A percentile compares a stretch with the other conserved stretches of the same genome.
These are phyloP conservation scores for Saturnispora dispora DNA, from an alignment of 805 yeast species.

Conservation along the genomic window DNA sequence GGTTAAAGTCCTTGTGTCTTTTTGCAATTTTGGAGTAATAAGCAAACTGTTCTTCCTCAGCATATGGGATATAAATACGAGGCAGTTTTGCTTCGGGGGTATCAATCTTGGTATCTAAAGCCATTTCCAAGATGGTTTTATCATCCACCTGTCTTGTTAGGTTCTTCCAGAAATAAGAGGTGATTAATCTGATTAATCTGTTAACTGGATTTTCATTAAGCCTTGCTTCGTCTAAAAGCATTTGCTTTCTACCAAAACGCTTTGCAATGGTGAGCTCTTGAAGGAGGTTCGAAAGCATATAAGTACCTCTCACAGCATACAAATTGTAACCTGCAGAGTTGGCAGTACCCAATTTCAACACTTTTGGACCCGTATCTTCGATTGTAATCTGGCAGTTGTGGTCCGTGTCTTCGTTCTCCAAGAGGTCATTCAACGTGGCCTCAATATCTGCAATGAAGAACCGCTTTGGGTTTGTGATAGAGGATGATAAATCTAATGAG, in stretches of 20 bases:
- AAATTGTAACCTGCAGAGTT: constrained; percentile 75
- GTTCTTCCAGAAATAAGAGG: constrained; percentile 71
- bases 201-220: constrained; percentile 82
- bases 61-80: constrained; percentile 67
- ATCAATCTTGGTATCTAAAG: constrained; percentile 67
- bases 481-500: constrained; percentile 43
- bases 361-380: constrained; percentile 79
- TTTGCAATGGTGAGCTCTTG: constrained; percentile 87
- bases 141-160: constrained; percentile 65
- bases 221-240: constrained; percentile 74
- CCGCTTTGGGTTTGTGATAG: constrained; percentile 29
- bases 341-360: constrained; percentile 70
- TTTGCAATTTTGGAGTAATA: constrained; percentile 50
- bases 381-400: constrained; percentile 75
- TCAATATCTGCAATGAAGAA: constrained; percentile 73
- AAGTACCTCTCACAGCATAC: constrained; percentile 75
- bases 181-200: constrained; percentile 63
- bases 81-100: constrained; percentile 56
- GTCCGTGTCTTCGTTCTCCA: constrained; percentile 79
- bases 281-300: constrained; percentile 74
- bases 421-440: constrained; percentile 55
- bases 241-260: constrained; percentile 65
- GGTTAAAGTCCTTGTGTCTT: constrained; percentile 43
- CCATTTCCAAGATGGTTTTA: constrained; percentile 55
- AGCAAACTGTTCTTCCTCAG: constrained; percentile 62